Conservation (phyloP, 192 early-diverging fungal species). For the Backusella luteola region DNA sequence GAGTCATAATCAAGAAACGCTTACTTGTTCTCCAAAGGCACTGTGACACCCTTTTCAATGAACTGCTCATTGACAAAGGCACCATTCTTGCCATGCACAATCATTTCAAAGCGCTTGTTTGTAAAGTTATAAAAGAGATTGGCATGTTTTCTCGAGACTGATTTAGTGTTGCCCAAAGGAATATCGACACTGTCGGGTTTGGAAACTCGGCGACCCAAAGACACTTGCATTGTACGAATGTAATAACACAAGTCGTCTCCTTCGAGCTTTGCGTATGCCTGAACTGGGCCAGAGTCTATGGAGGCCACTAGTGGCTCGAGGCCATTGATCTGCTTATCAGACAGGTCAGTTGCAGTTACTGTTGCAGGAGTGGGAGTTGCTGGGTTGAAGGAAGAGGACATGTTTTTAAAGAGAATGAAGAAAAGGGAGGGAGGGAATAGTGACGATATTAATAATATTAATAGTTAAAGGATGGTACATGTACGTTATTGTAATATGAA, state of each 20-base stretch:
- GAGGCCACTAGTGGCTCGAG: constrained; percentile 6
- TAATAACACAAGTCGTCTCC: constrained; percentile 84
- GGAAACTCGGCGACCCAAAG: constrained; percentile 70
- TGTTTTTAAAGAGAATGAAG: not conserved
- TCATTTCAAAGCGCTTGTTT: constrained; percentile 78
- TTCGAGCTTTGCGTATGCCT: constrained; percentile 89
- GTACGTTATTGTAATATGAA: not conserved
- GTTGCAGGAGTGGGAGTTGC: not conserved
- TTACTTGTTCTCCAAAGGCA: constrained; percentile 64
- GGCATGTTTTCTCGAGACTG: constrained; percentile 85
- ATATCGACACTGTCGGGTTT: constrained; percentile 77
- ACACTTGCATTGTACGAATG: constrained; percentile 75
- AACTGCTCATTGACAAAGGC: constrained; percentile 83
- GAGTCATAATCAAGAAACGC: not conserved
- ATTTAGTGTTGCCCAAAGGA: constrained; percentile 79
- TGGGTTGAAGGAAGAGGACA: not conserved
- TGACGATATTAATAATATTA: not conserved
- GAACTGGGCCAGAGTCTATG: constrained; percentile 57
- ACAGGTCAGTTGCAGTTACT: not conserved
- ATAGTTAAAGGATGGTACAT: not conserved
- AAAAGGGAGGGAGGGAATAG: not conserved
- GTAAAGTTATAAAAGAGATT: constrained; percentile 84
- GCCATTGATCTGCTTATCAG: not conserved
- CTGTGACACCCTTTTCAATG: constrained; percentile 61
- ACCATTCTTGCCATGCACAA: constrained; percentile 88